Conservation (phyloP, 768 basidiomycete species). For the Rubroboletus satanas region DNA sequence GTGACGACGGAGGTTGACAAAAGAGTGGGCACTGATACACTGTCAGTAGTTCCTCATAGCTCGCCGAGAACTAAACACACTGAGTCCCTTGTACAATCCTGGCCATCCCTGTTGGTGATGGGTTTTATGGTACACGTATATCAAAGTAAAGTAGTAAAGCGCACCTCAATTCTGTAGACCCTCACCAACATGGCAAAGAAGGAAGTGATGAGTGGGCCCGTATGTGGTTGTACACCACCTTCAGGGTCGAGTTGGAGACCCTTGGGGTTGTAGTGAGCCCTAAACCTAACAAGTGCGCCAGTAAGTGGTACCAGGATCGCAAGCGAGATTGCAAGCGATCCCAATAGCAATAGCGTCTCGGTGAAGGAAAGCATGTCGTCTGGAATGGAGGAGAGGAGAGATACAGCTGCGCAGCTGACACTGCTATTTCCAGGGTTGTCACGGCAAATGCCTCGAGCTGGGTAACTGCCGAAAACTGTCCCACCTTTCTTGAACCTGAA, state of each 20-base stretch:
- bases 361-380: slow-evolving; percentile 33
- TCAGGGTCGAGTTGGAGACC: slow-evolving; percentile 77
- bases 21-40: slow-evolving; percentile 45
- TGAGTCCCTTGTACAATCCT: slow-evolving; percentile 80
- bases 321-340: slow-evolving; percentile 51
- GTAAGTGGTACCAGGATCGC: slow-evolving; percentile 57
- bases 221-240: slow-evolving; percentile 70
- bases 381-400: not conserved
- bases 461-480: slow-evolving; percentile 22
- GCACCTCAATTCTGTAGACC: slow-evolving; percentile 70
- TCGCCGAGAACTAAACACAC: slow-evolving; percentile 31
- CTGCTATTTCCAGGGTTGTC: slow-evolving; percentile 13
- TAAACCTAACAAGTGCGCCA: slow-evolving; percentile 69
- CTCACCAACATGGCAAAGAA: slow-evolving; percentile 72
- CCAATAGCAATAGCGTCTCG: slow-evolving; percentile 33
- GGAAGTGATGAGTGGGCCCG: slow-evolving; percentile 71
- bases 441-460: slow-evolving; percentile 29
- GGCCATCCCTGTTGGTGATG: slow-evolving; percentile 48
- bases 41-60: slow-evolving; percentile 37
- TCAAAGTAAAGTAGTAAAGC: slow-evolving; percentile 10
- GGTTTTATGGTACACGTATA: not conserved
- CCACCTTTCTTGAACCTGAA: slow-evolving; percentile 29
- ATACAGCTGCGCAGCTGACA: not conserved
- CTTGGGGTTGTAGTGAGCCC: slow-evolving; percentile 85
- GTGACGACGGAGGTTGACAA: slow-evolving; percentile 53